Conservation (phyloP, 257 asterid genomes). For the Perilla frutescens region DNA sequence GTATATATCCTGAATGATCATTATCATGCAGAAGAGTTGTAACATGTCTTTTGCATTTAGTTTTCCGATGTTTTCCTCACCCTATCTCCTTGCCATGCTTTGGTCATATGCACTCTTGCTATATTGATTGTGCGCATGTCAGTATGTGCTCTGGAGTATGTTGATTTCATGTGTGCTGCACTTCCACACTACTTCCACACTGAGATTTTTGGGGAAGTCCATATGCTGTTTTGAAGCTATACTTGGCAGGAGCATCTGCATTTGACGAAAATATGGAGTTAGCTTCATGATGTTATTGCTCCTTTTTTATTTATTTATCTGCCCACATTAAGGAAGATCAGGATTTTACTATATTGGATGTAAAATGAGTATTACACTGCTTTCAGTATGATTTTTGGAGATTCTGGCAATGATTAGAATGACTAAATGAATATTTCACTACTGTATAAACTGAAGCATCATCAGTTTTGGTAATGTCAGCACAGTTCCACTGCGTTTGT, state of each 20-base stretch:
- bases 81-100: not conserved
- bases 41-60: constrained; percentile 2
- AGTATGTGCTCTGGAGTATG: not conserved
- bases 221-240: not conserved
- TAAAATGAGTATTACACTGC: not conserved
- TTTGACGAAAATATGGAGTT: not conserved
- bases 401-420: constrained; percentile 6
- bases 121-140: not conserved
- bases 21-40: constrained; percentile 23
- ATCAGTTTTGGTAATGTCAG: constrained; percentile 5
- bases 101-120: constrained; percentile 10
- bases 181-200: not conserved
- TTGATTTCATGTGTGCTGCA: not conserved
- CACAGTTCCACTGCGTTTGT: not conserved
- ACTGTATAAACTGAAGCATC: not conserved
- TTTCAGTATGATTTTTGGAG: constrained; percentile 2
- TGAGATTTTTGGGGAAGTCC: not conserved
- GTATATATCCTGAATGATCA: not conserved
- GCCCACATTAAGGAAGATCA: too few relatives aligned
- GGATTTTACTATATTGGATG: too few relatives aligned
- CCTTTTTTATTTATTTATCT: not conserved
- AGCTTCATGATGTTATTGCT: not conserved
- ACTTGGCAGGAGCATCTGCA: not conserved
- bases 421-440: not conserved
- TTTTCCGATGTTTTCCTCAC: constrained; percentile 9